Evolutionary conservation across 2,329 filamentous ascomycete genomes (phyloP), one percentile per base, ranked within the genome.

Genomic region (Pestalotiopsis sp.): DNA sequence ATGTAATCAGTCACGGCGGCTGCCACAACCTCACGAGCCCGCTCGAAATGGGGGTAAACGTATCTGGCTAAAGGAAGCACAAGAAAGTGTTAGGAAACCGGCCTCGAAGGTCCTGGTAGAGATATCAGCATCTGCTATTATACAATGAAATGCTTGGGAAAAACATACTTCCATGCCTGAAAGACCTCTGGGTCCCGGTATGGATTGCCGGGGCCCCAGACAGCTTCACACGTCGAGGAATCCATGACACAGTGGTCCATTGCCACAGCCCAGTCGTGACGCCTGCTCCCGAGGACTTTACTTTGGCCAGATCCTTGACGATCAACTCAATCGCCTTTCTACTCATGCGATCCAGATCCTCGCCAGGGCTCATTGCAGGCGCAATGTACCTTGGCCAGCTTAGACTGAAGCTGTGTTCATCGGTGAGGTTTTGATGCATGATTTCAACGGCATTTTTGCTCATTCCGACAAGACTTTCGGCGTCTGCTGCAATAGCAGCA

Each of bases 171-270:
- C 73, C 72, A 76, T 9, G 73, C 74, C 1, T 71, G 57, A 14
- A 60, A 71, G 2, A 75, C 62, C 0, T 20, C 62, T 14, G 71
- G 60, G 35, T 76, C 72, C 14, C 71, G 70, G 48, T 70, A 74
- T 3, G 74, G 75, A 59, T 76, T 77, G 13, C 72, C 13, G 0
- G 73, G 73, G 0, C 75, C 75, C 61, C 69, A 76, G 22, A 75
- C 68, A 10, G 75, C 71, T 44, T 76, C 74, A 0, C 71, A 70
- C 1, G 73, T 76, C 14, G 73, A 62, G 2, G 38, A 62, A 9
- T 71, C 65, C 64, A 77, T 72, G n/a, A 68, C 64, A 1, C 64
- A 40, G 69, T 68, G 3, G 70, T 48, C 74, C 58, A 60, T 20
- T 60, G 58, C 58, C 20, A 60, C 1, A 60, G 17, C 9, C 58